Conservation (phyloP, 2,329 filamentous ascomycete genomes). For the Elsinoe batatas region DNA sequence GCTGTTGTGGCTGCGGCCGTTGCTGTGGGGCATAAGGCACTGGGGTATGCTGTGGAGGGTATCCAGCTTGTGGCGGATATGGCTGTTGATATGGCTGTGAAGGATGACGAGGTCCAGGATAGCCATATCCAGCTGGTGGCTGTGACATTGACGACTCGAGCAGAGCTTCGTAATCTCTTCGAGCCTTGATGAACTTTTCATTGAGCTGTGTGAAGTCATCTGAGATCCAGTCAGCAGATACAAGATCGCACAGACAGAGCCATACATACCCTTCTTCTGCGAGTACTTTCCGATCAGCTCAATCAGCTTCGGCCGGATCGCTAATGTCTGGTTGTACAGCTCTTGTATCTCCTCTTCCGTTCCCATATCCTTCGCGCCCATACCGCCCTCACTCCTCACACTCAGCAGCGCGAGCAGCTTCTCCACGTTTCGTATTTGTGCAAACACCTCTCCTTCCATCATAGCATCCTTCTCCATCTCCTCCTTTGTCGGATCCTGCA, state of each 20-base stretch:
- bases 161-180: conserved; percentile 91
- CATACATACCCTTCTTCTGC: conserved; percentile 77
- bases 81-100: conserved; percentile 26
- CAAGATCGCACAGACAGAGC: neutral
- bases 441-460: conserved; percentile 78
- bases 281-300: conserved; percentile 98
- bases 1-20: conserved; percentile 20
- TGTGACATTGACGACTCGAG: conserved; percentile 95
- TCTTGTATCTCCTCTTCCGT: conserved; percentile 85
- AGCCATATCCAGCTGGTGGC: conserved; percentile 34
- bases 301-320: conserved; percentile 92
- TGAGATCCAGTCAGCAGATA: conserved; percentile 31
- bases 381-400: conserved; percentile 49
- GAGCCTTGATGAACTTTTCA: conserved; percentile 98
- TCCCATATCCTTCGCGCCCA: conserved; percentile 62
- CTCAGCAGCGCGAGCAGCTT: conserved; percentile 82
- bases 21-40: conserved; percentile 23
- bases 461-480: conserved; percentile 92
- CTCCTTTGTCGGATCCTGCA: conserved; percentile 86
- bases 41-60: conserved; percentile 25
- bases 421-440: conserved; percentile 67
- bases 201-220: conserved; percentile 98
- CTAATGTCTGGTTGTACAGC: conserved; percentile 83
- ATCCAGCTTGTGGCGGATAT: conserved; percentile 40
- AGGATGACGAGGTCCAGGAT: conserved; percentile 11